A percentile compares a stretch with the other conserved stretches of the same genome.
These are phyloP conservation scores for Leishmania major DNA, from an alignment of 208 protist species.

Conservation along the genomic window DNA sequence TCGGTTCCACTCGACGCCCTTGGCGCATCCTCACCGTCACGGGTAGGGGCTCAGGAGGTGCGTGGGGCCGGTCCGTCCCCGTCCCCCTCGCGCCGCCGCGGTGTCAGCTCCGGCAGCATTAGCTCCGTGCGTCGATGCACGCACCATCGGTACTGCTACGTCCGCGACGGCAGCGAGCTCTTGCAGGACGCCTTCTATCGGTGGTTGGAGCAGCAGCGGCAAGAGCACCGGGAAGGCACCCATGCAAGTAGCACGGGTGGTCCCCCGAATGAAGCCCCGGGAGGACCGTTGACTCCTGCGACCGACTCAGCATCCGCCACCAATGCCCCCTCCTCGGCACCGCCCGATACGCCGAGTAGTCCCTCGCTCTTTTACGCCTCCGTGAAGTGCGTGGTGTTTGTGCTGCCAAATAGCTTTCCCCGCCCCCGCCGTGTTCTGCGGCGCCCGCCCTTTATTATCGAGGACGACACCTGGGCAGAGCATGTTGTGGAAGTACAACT, in stretches of 20 bases:
- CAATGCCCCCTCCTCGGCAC: not conserved
- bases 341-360: constrained; percentile 4
- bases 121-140: constrained; percentile 56
- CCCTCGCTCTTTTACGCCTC: constrained; percentile 76
- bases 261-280: not conserved
- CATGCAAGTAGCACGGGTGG: not conserved
- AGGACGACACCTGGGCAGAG: constrained; percentile 86
- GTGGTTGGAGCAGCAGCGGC: constrained; percentile 35
- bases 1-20: constrained; percentile 36
- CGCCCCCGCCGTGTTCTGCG: constrained; percentile 57
- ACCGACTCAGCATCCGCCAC: not conserved
- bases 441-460: constrained; percentile 73
- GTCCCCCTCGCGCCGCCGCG: constrained; percentile 7
- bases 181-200: constrained; percentile 72
- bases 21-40: not conserved
- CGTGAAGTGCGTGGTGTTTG: constrained; percentile 71
- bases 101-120: constrained; percentile 30
- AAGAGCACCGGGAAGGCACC: not conserved
- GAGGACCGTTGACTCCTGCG: not conserved
- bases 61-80: not conserved
- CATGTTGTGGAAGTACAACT: constrained; percentile 79
- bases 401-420: constrained; percentile 75
- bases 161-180: constrained; percentile 66
- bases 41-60: not conserved
- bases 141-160: constrained; percentile 77